Conservation (phyloP, 2,329 filamentous ascomycete species). For the Exophiala bonariae region DNA sequence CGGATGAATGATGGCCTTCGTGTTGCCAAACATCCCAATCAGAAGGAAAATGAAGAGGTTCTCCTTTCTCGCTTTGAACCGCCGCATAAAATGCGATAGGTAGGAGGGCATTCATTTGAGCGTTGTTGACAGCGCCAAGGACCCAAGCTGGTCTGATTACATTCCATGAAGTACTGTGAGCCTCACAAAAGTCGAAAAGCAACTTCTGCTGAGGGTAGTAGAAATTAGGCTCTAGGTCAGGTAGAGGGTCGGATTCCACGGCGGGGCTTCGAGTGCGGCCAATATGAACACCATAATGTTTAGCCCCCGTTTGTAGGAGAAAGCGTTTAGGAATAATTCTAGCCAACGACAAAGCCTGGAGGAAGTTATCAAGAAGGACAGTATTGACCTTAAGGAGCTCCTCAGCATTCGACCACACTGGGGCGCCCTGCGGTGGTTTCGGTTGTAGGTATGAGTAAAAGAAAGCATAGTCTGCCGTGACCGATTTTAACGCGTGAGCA, state of each 20-base stretch:
- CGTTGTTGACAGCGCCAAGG: constrained; percentile 34
- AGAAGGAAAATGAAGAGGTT: constrained; percentile 44
- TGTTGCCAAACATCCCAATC: constrained; percentile 46
- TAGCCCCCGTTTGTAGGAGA: constrained; percentile 28
- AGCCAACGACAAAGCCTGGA: constrained; percentile 43
- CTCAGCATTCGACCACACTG: constrained; percentile 51
- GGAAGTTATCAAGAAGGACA: constrained; percentile 48
- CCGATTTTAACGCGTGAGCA: constrained; percentile 19
- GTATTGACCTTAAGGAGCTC: constrained; percentile 50
- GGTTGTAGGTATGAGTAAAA: constrained; percentile 56
- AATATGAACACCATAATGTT: constrained; percentile 51
- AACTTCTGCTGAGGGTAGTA: constrained; percentile 56
- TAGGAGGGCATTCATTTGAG: constrained; percentile 48
- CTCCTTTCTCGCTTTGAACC: constrained; percentile 42
- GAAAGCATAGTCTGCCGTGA: constrained; percentile 45
- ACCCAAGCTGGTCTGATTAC: constrained; percentile 49
- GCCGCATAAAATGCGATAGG: constrained; percentile 51
- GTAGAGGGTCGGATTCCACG: constrained; percentile 45
- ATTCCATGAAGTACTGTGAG: constrained; percentile 42
- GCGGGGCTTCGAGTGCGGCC: constrained; percentile 44
- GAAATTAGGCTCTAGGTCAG: constrained; percentile 49
- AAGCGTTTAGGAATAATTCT: constrained; percentile 46
- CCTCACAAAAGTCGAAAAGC: constrained; percentile 42
- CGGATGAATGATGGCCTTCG: constrained; percentile 41
- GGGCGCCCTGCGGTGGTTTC: constrained; percentile 42